Percentiles rank a stretch among this genome's conserved stretches.
phyloP scores from a whole-genome alignment of 345 rosid genomes.

The Hibiscus mutabilis region DNA sequence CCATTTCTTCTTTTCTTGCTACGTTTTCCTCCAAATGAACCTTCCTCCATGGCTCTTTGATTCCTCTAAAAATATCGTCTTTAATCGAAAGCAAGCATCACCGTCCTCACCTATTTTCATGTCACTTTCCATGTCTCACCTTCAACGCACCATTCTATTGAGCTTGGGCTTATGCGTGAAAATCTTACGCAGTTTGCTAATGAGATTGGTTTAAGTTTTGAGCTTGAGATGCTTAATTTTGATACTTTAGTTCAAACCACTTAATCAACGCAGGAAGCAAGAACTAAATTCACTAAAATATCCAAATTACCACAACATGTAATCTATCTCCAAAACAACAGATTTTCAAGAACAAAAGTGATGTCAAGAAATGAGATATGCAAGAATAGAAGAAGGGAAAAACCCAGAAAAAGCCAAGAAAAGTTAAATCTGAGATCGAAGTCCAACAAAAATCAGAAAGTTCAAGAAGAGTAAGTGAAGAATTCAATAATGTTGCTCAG shows the following conservation, averaged over 20 bases:
- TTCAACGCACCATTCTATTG: slow-evolving; percentile 38
- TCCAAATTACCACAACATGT: slow-evolving; percentile 14
- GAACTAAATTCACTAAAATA: slow-evolving; percentile 18
- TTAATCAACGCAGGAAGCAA: slow-evolving; percentile 13
- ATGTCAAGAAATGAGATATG: slow-evolving; percentile 18
- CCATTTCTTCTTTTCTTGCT: no score
- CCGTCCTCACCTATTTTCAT: no score
- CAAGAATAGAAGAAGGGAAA: slow-evolving; percentile 22
- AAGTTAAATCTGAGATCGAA: slow-evolving; percentile 28
- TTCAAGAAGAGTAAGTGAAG: slow-evolving; percentile 28
- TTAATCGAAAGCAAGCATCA: no score
- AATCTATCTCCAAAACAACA: neutral
- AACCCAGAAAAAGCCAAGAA: slow-evolving; percentile 31
- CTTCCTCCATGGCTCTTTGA: no score
- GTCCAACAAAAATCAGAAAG: slow-evolving; percentile 33
- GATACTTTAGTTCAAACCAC: slow-evolving; percentile 37
- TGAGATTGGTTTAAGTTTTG: slow-evolving; percentile 39
- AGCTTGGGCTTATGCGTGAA: slow-evolving; percentile 42
- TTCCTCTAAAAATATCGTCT: no score
- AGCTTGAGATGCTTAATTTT: slow-evolving; percentile 41
- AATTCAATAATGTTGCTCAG: slow-evolving; percentile 38
- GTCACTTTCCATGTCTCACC: neutral
- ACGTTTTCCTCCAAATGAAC: no score
- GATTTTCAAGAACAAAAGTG: slow-evolving; percentile 19
- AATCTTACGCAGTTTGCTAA: slow-evolving; percentile 41